phyloP scores from a whole-genome alignment of 345 rosid species.

The Anastatica hierochuntica region DNA sequence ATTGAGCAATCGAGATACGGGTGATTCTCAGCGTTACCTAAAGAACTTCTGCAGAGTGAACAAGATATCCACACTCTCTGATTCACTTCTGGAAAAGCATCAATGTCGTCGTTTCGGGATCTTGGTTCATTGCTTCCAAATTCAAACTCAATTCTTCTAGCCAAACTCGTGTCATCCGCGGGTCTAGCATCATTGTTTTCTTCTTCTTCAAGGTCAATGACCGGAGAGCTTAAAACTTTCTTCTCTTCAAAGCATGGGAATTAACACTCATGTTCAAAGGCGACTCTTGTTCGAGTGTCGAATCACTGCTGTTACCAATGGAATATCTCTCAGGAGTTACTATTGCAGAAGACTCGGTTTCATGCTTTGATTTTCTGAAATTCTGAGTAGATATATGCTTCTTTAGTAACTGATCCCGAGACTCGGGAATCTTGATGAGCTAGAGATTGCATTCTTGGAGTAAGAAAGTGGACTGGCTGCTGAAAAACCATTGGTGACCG shows the following conservation, averaged over 20 bases:
- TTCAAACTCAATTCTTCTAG: slow-evolving; percentile 47
- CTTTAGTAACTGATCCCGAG: slow-evolving; percentile 35
- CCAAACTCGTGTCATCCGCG: slow-evolving; percentile 22
- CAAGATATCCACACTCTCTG: slow-evolving; percentile 49
- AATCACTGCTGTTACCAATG: slow-evolving; percentile 19
- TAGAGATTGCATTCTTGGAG: slow-evolving; percentile 38
- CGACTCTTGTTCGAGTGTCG: slow-evolving; percentile 40
- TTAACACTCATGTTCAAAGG: slow-evolving; percentile 50
- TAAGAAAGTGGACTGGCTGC: slow-evolving; percentile 40
- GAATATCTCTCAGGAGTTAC: slow-evolving; percentile 42
- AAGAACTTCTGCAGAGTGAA: slow-evolving; percentile 47
- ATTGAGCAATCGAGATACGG: slow-evolving; percentile 37
- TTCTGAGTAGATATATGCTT: slow-evolving; percentile 29
- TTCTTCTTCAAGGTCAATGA: slow-evolving; percentile 30
- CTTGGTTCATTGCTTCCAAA: slow-evolving; percentile 27
- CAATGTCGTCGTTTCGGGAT: slow-evolving; percentile 22
- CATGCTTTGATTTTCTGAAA: slow-evolving; percentile 24
- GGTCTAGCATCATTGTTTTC: slow-evolving; percentile 20
- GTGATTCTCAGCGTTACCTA: slow-evolving; percentile 57
- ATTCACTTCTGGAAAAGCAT: slow-evolving; percentile 33
- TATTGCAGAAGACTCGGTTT: slow-evolving; percentile 20
- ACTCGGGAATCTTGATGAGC: slow-evolving; percentile 33
- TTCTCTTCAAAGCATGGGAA: slow-evolving; percentile 56
- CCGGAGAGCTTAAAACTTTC: slow-evolving; percentile 35
- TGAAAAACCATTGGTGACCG: slow-evolving; percentile 20